A percentile compares a stretch with the other conserved stretches of the same genome.
Evolutionary conservation across 2,329 filamentous ascomycete species (phyloP).

Genomic region (Botryosphaeria dothidea): DNA sequence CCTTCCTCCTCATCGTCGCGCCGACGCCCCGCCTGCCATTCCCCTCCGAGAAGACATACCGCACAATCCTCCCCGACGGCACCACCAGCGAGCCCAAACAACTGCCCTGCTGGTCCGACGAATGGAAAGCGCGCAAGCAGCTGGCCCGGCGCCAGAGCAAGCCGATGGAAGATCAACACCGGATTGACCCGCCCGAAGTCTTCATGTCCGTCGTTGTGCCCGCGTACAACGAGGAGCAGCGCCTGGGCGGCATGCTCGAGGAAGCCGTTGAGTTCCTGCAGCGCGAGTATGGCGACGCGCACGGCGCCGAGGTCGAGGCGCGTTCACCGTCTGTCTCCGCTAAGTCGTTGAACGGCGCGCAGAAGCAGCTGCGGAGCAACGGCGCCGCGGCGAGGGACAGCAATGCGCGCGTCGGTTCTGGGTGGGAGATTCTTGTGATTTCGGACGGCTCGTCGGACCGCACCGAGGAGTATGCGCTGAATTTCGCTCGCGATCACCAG

Average conservation of each 20-base stretch:
- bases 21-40: conserved; percentile 75
- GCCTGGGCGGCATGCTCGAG: conserved; percentile 80
- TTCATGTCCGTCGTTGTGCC: conserved; percentile 91
- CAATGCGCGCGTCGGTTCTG: conserved; percentile 41
- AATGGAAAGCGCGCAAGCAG: conserved; percentile 64
- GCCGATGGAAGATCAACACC: conserved; percentile 48
- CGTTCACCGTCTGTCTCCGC: conserved; percentile 24
- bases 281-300: conserved; percentile 64
- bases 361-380: conserved; percentile 25
- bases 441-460: conserved; percentile 85
- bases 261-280: conserved; percentile 90
- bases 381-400: conserved; percentile 21
- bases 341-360: conserved; percentile 29
- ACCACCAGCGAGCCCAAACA: conserved; percentile 54
- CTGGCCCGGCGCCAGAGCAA: conserved; percentile 35
- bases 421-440: conserved; percentile 92
- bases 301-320: conserved; percentile 23
- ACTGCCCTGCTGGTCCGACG: conserved; percentile 85
- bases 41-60: conserved; percentile 81
- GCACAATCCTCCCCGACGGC: conserved; percentile 70
- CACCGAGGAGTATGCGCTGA: conserved; percentile 77
- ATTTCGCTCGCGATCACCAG: conserved; percentile 73
- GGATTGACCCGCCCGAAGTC: conserved; percentile 74
- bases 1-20: conserved; percentile 71
- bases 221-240: conserved; percentile 89